Percentiles rank a stretch among this genome's conserved stretches.
phyloP scores from a whole-genome alignment of 2,329 filamentous ascomycete genomes.

The Endoconidiophora polonica region DNA sequence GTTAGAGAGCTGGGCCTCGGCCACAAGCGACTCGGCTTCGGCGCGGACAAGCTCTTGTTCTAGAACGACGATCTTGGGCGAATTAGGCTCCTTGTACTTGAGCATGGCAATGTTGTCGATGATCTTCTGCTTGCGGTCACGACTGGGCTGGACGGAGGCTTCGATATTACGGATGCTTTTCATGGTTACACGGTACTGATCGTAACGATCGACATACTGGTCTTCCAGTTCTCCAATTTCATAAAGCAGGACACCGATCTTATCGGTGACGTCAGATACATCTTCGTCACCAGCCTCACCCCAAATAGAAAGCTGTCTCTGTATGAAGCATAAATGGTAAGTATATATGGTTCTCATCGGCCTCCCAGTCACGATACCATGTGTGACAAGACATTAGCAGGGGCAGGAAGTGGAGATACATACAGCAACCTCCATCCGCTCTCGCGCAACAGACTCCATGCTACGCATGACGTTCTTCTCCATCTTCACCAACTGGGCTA shows the following conservation, averaged over 20 bases:
- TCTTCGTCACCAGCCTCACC: conserved; percentile 92
- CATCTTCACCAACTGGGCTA: conserved; percentile 98
- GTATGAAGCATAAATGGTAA: conserved; percentile 6
- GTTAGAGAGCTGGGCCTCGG: conserved; percentile 95
- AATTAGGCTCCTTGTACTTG: conserved; percentile 99
- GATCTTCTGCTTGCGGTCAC: conserved; percentile 99
- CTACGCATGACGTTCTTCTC: conserved; percentile 99
- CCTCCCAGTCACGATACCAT: background rate
- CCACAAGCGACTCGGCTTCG: conserved; percentile 96
- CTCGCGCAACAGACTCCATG: conserved; percentile 82
- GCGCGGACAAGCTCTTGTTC: conserved; percentile 97
- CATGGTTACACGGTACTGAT: conserved; percentile 97
- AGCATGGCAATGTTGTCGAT: conserved; percentile 96
- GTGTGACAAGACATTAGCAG: background rate
- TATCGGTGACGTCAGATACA: conserved; percentile 97
- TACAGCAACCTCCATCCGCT: conserved; percentile 98
- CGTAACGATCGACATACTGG: conserved; percentile 95
- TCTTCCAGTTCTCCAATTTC: conserved; percentile 97
- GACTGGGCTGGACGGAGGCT: conserved; percentile 90
- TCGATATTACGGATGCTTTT: conserved; percentile 99
- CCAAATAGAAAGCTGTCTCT: conserved; percentile 99
- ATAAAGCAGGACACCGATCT: conserved; percentile 92
- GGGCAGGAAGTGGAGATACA: conserved; percentile 22
- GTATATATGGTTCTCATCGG: background rate
- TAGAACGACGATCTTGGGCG: conserved; percentile 88